Evolutionary conservation across 108 stramenopile genomes (phyloP).

Genomic region (Fragilariopsis cylindrus): DNA sequence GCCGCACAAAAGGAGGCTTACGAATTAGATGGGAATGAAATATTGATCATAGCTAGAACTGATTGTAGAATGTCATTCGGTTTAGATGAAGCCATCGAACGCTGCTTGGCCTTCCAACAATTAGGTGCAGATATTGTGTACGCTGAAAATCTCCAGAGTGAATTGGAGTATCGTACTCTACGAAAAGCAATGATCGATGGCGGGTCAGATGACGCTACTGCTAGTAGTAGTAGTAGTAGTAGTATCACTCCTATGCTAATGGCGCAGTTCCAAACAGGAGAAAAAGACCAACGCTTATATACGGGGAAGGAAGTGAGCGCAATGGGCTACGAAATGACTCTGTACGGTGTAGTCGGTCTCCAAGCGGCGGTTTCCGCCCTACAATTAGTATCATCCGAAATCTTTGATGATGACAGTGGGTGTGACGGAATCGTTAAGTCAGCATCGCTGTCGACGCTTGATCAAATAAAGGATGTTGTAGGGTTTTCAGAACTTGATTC

Average conservation of each 20-base stretch:
- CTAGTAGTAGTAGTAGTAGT: conserved; percentile 3
- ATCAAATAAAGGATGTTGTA: conserved; percentile 43
- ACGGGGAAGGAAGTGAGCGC: conserved; percentile 37
- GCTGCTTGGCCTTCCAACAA: conserved; percentile 55
- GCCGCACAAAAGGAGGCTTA: conserved; percentile 40
- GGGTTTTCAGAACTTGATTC: conserved; percentile 52
- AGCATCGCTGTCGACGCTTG: conserved; percentile 31
- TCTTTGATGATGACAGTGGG: conserved; percentile 16
- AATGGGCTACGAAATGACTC: conserved; percentile 52
- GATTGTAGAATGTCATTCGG: conserved; percentile 61
- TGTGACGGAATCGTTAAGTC: conserved; percentile 18
- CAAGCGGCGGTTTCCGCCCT: conserved; percentile 46
- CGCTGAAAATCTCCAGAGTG: conserved; percentile 55
- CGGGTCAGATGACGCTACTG: not conserved
- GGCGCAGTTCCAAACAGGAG: conserved; percentile 53
- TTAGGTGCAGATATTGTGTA: conserved; percentile 61
- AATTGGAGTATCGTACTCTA: conserved; percentile 46
- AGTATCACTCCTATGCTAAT: conserved; percentile 43
- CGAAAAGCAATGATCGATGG: conserved; percentile 20
- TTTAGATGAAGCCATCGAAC: conserved; percentile 50
- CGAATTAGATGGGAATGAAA: conserved; percentile 26
- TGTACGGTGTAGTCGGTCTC: conserved; percentile 59
- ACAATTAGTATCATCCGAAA: conserved; percentile 18
- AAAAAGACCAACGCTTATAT: conserved; percentile 28
- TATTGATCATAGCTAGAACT: conserved; percentile 52